Evolutionary conservation across 495 filamentous ascomycete genomes (phyloP).

Genomic region (Aspergillus conjunctus): DNA sequence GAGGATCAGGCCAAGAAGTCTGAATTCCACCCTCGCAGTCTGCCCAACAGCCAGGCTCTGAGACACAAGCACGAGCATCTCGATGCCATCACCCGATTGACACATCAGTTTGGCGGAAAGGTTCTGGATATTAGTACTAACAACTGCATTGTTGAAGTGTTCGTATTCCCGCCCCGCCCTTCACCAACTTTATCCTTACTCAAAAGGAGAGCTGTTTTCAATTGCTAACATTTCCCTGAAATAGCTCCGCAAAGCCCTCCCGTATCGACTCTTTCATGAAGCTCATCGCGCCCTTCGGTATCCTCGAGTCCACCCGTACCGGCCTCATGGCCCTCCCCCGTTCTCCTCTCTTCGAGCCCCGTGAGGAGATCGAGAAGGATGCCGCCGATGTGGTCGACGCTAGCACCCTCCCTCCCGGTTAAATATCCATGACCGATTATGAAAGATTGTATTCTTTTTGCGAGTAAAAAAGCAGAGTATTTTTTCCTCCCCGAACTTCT

Average conservation of each 20-base stretch:
- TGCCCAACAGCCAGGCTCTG: constrained; percentile 83
- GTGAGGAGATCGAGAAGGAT: constrained; percentile 75
- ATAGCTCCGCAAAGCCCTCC: constrained; percentile 84
- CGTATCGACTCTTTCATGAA: constrained; percentile 98
- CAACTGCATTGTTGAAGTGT: constrained; percentile 98
- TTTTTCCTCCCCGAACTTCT: neutral
- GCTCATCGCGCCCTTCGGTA: constrained; percentile 91
- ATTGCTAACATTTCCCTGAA: constrained; percentile 2
- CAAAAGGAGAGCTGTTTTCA: neutral
- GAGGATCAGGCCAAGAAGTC: constrained; percentile 36
- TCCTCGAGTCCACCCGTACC: constrained; percentile 91
- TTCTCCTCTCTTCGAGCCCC: constrained; percentile 76
- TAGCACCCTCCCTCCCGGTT: constrained; percentile 91
- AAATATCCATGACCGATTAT: constrained; percentile 36
- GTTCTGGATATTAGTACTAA: constrained; percentile 96
- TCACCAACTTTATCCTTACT: constrained; percentile 3
- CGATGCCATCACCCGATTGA: constrained; percentile 88
- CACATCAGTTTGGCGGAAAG: constrained; percentile 97
- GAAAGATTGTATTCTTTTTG: constrained; percentile 9
- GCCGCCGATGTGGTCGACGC: constrained; percentile 91
- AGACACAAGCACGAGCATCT: constrained; percentile 97
- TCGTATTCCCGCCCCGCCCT: constrained; percentile 53
- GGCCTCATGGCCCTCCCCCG: constrained; percentile 95
- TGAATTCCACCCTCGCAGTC: constrained; percentile 78
- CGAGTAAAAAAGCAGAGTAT: constrained; percentile 1